Conservation (phyloP, 306 rosid species). For the Dryas drummondii region DNA sequence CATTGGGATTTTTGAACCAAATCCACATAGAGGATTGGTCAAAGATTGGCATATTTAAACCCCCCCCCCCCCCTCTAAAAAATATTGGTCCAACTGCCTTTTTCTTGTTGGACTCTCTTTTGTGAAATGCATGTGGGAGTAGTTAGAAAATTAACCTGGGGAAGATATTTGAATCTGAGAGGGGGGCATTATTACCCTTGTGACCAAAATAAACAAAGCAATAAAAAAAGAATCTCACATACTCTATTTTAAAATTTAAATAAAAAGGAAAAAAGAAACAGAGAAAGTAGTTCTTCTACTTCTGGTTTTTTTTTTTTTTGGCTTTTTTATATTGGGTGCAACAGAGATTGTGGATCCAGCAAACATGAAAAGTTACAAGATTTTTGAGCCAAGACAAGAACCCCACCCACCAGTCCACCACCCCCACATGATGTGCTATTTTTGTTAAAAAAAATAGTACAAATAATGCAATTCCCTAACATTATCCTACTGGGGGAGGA, state of each 20-base stretch:
- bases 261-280: not conserved
- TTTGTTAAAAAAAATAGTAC: not conserved
- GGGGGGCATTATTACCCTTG: not conserved
- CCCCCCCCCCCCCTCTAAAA: not conserved
- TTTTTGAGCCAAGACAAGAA: constrained; percentile 20
- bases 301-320: not conserved
- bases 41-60: constrained; percentile 11
- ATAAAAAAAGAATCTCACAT: not conserved
- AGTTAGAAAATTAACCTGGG: not conserved
- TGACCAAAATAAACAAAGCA: constrained; percentile 1
- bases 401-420: constrained; percentile 54
- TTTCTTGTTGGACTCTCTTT: not conserved
- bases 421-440: constrained; percentile 54
- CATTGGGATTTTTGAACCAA: not conserved
- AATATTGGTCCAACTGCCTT: not conserved
- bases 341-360: constrained; percentile 61
- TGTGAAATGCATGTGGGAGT: constrained; percentile 8
- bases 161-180: not conserved
- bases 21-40: constrained; percentile 19
- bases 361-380: constrained; percentile 42
- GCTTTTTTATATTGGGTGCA: constrained; percentile 25
- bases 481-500: constrained; percentile 45
- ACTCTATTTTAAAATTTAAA: not conserved
- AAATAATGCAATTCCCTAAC: constrained; percentile 32
- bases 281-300: constrained; percentile 13